phyloP scores from a whole-genome alignment of 805 yeast genomes.

The Wickerhamomyces xylosicus region DNA sequence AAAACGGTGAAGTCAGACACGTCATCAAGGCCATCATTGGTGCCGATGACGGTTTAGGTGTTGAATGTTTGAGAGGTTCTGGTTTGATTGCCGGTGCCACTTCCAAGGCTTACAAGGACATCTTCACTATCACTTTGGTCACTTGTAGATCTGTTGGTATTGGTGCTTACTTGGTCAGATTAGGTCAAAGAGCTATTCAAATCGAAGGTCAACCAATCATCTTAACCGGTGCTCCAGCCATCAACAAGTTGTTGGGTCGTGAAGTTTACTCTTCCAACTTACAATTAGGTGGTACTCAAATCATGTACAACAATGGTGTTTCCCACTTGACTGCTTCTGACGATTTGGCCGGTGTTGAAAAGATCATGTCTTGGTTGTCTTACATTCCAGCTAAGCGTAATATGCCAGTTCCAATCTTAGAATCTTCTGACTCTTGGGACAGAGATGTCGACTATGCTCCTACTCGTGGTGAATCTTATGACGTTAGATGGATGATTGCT shows the following conservation, averaged over 20 bases:
- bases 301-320: constrained; percentile 97
- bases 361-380: constrained; percentile 92
- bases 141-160: constrained; percentile 99
- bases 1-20: constrained; percentile 74
- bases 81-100: constrained; percentile 99
- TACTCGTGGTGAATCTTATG: constrained; percentile 60
- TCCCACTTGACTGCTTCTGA: constrained; percentile 95
- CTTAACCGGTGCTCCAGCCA: constrained; percentile 98
- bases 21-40: constrained; percentile 83
- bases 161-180: constrained; percentile 96
- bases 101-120: constrained; percentile 93
- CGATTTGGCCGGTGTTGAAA: constrained; percentile 92
- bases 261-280: constrained; percentile 95
- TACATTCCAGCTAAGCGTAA: constrained; percentile 88
- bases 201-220: constrained; percentile 98
- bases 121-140: constrained; percentile 93
- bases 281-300: constrained; percentile 98
- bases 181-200: constrained; percentile 98
- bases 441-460: constrained; percentile 83
- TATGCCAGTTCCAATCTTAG: constrained; percentile 83
- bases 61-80: constrained; percentile 95
- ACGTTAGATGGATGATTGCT: constrained; percentile 89
- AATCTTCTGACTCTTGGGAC: constrained; percentile 83
- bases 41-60: constrained; percentile 95
- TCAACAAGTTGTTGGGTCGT: constrained; percentile 91